These are phyloP conservation scores for Emericellopsis atlantica DNA, from an alignment of 2,329 filamentous ascomycete genomes.

Conservation along the genomic window DNA sequence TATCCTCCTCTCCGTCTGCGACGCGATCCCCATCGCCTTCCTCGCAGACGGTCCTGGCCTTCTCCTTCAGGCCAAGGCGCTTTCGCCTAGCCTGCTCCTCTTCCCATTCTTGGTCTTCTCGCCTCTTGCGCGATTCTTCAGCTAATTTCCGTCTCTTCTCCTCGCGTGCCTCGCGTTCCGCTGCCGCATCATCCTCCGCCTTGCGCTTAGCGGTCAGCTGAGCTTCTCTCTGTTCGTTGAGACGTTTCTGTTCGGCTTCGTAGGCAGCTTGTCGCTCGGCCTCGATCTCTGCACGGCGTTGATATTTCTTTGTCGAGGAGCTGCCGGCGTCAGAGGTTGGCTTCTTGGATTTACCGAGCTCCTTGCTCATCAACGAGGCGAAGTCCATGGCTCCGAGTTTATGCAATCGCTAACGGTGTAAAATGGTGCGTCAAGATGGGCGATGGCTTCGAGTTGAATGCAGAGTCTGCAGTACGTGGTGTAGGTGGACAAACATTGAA, in stretches of 20 bases:
- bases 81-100: conserved; percentile 63
- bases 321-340: conserved; percentile 12
- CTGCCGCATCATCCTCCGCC: conserved; percentile 71
- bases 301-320: conserved; percentile 54
- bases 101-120: conserved; percentile 61
- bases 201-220: conserved; percentile 71
- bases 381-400: conserved; percentile 65
- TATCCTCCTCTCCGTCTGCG: conserved; percentile 39
- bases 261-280: conserved; percentile 71
- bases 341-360: conserved; percentile 72
- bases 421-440: neutral
- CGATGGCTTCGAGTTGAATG: too few relatives aligned
- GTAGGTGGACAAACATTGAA: too few relatives aligned
- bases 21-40: conserved; percentile 29
- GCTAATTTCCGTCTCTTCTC: conserved; percentile 74
- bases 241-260: conserved; percentile 62
- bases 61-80: conserved; percentile 67
- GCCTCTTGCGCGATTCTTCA: conserved; percentile 59
- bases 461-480: too few relatives aligned
- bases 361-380: conserved; percentile 81
- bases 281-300: conserved; percentile 78
- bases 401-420: neutral
- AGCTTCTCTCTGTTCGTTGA: conserved; percentile 59
- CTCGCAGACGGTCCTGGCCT: conserved; percentile 28
- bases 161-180: conserved; percentile 56